A percentile compares a stretch with the other conserved stretches of the same genome.
Evolutionary conservation across 2,329 filamentous ascomycete genomes (phyloP).

Genomic region (Domatiomyces globalis): DNA sequence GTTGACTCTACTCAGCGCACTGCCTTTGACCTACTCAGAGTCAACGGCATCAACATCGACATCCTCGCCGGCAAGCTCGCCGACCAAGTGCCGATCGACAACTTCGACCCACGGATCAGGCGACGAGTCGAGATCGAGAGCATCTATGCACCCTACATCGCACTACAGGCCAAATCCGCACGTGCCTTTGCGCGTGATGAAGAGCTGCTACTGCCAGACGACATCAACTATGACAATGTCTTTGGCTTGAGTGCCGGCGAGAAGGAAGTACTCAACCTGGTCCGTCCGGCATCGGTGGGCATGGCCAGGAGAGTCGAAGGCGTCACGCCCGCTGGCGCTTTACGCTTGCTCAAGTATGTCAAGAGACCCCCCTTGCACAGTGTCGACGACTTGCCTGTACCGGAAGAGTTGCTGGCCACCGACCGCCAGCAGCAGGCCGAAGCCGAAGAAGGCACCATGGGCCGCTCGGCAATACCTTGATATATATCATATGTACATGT

Average conservation of each 20-base stretch:
- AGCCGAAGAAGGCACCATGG: not conserved
- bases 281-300: conserved; percentile 69
- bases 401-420: not conserved
- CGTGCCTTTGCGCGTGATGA: conserved; percentile 63
- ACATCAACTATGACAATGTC: conserved; percentile 63
- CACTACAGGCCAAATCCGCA: conserved; percentile 53
- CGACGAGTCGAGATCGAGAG: conserved; percentile 67
- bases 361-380: conserved; percentile 14
- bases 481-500: not conserved
- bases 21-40: conserved; percentile 65
- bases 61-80: conserved; percentile 34
- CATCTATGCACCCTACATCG: conserved; percentile 74
- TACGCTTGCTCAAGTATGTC: conserved; percentile 31
- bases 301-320: conserved; percentile 84
- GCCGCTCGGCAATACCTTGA: not conserved
- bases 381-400: not conserved
- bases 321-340: conserved; percentile 34
- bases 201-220: conserved; percentile 51
- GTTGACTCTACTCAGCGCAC: conserved; percentile 52
- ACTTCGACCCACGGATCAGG: conserved; percentile 46
- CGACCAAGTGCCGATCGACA: conserved; percentile 32
- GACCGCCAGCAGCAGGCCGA: too few relatives aligned
- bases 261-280: conserved; percentile 52
- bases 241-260: conserved; percentile 68
- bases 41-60: conserved; percentile 46